Percentiles rank a stretch among this genome's conserved stretches.
Evolutionary conservation across 768 basidiomycete species (phyloP).

Genomic region (Pleurotus cornucopiae): DNA sequence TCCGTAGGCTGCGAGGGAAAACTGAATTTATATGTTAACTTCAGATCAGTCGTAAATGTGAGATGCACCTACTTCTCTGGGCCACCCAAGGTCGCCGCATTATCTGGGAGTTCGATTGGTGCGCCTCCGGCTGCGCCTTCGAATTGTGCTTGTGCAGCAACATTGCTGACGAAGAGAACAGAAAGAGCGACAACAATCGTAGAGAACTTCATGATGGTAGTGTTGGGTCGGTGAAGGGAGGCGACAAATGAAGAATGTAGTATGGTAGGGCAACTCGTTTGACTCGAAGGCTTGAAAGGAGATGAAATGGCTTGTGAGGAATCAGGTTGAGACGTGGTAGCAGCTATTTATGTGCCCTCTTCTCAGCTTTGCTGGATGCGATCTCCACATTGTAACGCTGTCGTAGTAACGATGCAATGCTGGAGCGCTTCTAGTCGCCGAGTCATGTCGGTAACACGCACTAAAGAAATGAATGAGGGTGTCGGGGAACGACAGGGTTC

Average conservation of each 20-base stretch:
- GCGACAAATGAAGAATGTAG: too few relatives aligned
- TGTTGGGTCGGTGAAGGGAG: too few relatives aligned
- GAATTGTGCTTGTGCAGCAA: not conserved
- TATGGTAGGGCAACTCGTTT: not conserved
- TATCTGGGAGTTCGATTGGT: too few relatives aligned
- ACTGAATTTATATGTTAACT: too few relatives aligned
- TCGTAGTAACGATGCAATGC: not conserved
- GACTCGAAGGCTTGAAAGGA: not conserved
- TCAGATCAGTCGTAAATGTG: too few relatives aligned
- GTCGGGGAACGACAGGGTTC: not conserved
- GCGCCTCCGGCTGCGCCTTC: too few relatives aligned
- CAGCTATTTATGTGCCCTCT: too few relatives aligned
- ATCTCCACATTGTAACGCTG: not conserved
- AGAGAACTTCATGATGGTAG: constrained; percentile 2
- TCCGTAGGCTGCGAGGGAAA: too few relatives aligned
- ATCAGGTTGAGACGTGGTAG: not conserved
- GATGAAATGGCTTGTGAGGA: not conserved
- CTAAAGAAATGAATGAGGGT: not conserved
- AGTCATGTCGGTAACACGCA: too few relatives aligned
- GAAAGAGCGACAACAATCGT: not conserved
- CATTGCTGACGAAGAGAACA: not conserved
- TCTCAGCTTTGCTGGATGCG: too few relatives aligned
- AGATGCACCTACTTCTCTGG: not conserved
- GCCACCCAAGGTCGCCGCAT: not conserved
- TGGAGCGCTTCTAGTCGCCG: not conserved